Evolutionary conservation across 2,329 filamentous ascomycete genomes (phyloP), one percentile per base, ranked within the genome.

Genomic region (Venturia oleaginea): DNA sequence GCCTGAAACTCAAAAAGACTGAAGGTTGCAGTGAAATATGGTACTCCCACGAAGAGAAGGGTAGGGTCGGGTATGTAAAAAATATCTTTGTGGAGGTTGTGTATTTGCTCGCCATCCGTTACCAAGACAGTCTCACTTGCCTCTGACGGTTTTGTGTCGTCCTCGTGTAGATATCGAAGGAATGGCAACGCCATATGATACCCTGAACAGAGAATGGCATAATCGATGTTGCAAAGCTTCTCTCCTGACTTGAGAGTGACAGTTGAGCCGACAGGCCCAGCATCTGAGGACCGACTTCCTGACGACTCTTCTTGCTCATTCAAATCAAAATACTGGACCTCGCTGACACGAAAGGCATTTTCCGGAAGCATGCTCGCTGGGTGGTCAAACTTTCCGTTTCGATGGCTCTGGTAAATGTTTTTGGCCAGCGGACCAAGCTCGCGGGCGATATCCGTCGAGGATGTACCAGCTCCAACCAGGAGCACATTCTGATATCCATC

Each of bases 121-220:
- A 90, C 82, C 0, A 91, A 75, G 0, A 84, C 72, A 0, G 71
- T 75, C 0, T 84, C 79, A 43, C 80, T 77, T 0, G 85, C 85
- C 0, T 83, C 70, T 1, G 80, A 72, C 0, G 78, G 73, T 0
- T 74, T 61, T 0, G 74, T 74, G 17, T 73, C 66, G 78, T 83
- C 77, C 65, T 78, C 70, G 72, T 81, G 81, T 15, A 65, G 37
- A 1, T 74, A 64, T 2, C 81, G 70, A 0, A 87, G 72, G 71
- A 96, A 97, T 0, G 92, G 91, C 65, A 89, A 89, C 5, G 87
- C 86, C 76, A 90, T 96, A 65, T 95, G 84, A 71, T 95, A 97
- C 0, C 93, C 93, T 0, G 93, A 97, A 73, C 90, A 92, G 74
- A 93, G 96, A 34, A 97, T 73, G 5, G 97, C 78, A 1, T 85